Conservation (phyloP, 2,329 filamentous ascomycete species). For the Macrophomina phaseolina region DNA sequence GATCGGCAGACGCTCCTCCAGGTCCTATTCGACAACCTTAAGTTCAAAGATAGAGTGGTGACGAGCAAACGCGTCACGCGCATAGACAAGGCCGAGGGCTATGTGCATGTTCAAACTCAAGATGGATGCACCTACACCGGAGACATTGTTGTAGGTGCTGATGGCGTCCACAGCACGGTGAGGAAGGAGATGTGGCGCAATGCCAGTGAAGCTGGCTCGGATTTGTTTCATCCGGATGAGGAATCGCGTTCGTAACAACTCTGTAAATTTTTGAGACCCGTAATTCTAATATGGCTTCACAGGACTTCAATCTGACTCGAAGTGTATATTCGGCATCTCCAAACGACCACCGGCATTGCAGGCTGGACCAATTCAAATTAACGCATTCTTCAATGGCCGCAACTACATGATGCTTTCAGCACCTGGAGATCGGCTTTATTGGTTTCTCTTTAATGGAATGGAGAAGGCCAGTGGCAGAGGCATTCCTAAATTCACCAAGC, state of each 20-base stretch:
- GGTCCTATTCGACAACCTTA: conserved; percentile 32
- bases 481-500: neutral
- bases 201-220: conserved; percentile 18
- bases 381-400: too few relatives aligned
- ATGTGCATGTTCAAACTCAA: neutral
- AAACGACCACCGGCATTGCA: neutral
- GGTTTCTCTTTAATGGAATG: neutral
- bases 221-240: neutral
- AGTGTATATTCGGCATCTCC: neutral
- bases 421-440: neutral
- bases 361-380: too few relatives aligned
- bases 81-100: neutral
- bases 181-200: conserved; percentile 26
- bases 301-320: neutral
- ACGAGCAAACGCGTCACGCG: neutral
- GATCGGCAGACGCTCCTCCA: conserved; percentile 28
- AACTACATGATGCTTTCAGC: neutral
- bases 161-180: conserved; percentile 23
- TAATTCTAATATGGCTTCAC: neutral
- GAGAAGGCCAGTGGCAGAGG: neutral
- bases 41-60: neutral
- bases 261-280: too few relatives aligned
- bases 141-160: conserved; percentile 24
- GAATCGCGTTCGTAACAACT: too few relatives aligned
- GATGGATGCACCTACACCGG: conserved; percentile 21